Evolutionary conservation across 2,329 filamentous ascomycete genomes (phyloP).

Genomic region (Huntiella savannae): DNA sequence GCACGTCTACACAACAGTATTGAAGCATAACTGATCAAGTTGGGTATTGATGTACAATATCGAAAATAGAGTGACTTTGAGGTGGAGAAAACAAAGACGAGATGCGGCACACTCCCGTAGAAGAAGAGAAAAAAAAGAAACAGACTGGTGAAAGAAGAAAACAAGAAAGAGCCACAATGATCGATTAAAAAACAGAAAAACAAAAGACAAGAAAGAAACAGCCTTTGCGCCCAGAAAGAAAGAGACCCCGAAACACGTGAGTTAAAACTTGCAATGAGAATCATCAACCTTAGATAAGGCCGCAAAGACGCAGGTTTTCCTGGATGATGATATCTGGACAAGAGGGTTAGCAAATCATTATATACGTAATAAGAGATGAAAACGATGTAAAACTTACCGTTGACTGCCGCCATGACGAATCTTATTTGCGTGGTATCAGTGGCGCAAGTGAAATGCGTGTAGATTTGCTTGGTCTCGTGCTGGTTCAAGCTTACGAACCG

Average conservation of each 20-base stretch:
- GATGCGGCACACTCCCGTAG: conserved; percentile 4
- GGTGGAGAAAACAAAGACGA: no score
- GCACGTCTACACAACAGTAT: no score
- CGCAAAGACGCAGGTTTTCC: conserved; percentile 92
- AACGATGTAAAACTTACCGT: conserved; percentile 42
- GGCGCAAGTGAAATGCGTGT: conserved; percentile 97
- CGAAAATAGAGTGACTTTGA: conserved; percentile 8
- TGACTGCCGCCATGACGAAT: conserved; percentile 98
- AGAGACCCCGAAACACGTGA: conserved; percentile 4
- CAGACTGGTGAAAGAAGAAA: conserved; percentile 15
- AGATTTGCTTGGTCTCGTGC: conserved; percentile 98
- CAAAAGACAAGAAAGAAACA: conserved; percentile 15
- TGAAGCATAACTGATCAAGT: background rate
- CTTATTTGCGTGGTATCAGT: conserved; percentile 98
- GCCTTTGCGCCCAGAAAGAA: conserved; percentile 10
- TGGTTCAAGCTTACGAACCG: conserved; percentile 96
- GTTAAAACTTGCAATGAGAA: no score
- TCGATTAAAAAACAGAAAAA: conserved; percentile 13
- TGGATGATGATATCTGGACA: conserved; percentile 92
- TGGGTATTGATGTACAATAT: conserved; percentile 13
- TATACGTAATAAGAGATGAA: conserved; percentile 18
- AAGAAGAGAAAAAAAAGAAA: conserved; percentile 16
- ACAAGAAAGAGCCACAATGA: conserved; percentile 12
- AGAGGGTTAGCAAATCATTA: conserved; percentile 17
- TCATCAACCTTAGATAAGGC: conserved; percentile 56